Evolutionary conservation across 495 filamentous ascomycete genomes (phyloP), one percentile per base, ranked within the genome.

Genomic region (Trichocladium uniseriatum): DNA sequence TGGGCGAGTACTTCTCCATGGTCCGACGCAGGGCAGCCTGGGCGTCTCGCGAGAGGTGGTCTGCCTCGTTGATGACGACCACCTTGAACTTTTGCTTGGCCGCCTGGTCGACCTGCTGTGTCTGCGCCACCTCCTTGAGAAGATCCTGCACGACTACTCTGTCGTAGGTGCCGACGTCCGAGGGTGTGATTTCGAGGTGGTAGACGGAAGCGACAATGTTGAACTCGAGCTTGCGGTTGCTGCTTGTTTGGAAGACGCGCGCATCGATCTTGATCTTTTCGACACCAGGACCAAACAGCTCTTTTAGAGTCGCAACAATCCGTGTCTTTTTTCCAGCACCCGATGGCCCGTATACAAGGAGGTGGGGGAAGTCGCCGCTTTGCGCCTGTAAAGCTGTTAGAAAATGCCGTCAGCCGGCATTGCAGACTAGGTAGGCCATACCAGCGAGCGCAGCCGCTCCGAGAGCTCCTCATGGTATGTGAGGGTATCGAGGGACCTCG

Each of bases 1-100:
- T 98, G 18, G 92, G 91, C 53, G 83, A 89, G 69, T 98, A 98
- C 73, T 98, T 98, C 71, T 98, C 92, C 92, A 98, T 98, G 0
- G 92, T 98, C 48, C 92, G 76, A 62, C 92, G 79, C 62, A 98
- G 73, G 43, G 92, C 92, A 1, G 94, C 94, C 68, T 98, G 92
- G 6, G 92, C 92, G 77, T 98, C 92, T 36, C 92, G 71, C 0
- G 84, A 94, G 40, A 98, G 72, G 58, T 95, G 85, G 58, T 98
- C 94, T n/a, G 92, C 92, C 70, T 98, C 92, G 60, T 98, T 98
- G 73, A 98, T 95, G 31, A 98, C 89, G 2, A 98, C 94, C 11
- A 98, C 88, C 71, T 98, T 98, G 73, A 98, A 98, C 38, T 81
- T 77, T 63, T 98, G 92, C 61, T 81, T 85, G 22, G 94, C 92